phyloP scores from a whole-genome alignment of 495 filamentous ascomycete species.

The Penicillium riverlandense region DNA sequence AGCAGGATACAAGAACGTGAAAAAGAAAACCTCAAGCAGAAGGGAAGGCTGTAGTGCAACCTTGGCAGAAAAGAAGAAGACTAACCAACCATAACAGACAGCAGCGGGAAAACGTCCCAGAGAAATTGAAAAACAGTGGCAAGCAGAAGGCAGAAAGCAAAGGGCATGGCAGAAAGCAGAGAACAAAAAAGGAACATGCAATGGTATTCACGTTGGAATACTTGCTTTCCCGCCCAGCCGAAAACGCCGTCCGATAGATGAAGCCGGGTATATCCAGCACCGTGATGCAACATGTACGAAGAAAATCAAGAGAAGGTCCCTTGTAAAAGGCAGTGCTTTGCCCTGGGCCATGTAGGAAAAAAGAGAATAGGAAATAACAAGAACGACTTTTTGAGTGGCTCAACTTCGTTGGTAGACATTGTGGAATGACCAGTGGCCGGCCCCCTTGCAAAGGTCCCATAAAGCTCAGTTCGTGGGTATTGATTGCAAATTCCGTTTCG shows the following conservation, averaged over 20 bases:
- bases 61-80: no score
- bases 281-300: conserved; percentile 47
- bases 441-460: no score
- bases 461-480: no score
- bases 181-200: conserved; percentile 14
- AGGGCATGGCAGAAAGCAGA: conserved; percentile 1
- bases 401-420: no score
- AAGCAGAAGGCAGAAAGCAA: no score
- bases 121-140: no score
- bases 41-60: no score
- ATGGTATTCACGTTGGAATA: conserved; percentile 23
- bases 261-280: conserved; percentile 52
- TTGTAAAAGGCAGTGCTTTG: conserved; percentile 6
- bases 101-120: no score
- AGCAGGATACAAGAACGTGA: no score
- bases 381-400: neutral
- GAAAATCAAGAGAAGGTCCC: conserved; percentile 15
- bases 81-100: no score
- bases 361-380: neutral
- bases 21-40: no score
- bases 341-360: conserved; percentile 7
- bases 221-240: conserved; percentile 18
- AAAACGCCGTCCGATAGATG: conserved; percentile 40
- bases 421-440: no score
- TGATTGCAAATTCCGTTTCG: neutral